Base-by-base conservation (phyloP, 495 filamentous ascomycete genomes). In the Aspergillus nidulans region DNA sequence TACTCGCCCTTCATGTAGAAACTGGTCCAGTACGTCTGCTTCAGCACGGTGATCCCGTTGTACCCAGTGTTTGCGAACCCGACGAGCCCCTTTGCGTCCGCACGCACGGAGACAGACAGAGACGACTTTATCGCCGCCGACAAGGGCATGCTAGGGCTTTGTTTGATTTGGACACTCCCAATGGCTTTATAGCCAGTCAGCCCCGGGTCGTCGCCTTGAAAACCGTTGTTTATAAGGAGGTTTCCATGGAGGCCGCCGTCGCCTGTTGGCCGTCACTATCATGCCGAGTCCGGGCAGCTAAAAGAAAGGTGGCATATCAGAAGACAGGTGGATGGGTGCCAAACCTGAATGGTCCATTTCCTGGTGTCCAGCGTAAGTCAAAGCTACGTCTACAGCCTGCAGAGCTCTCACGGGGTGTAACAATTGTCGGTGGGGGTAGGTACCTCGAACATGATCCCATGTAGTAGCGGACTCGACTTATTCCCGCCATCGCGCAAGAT, bases 171-270 rank as follows among this genome's bases (percentile, higher is more conserved):
- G 12, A 75, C 77, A 20, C 69, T 72, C 23, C 77, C 77, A 34
- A 88, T 68, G 8, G 81, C 58, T 18, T 74, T 67, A 77, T 86
- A 89, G 7, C 62, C 74, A 1, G 78, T 76, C 19, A 85, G 68
- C 9, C 71, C 75, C 6, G 71, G 64, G 3, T 57, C 72, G 6
- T 64, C 67, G 12, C 81, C 81, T 62, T 86, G 82, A 52, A 91
- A 90, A n/a, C 86, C 88, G 45, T 87, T 81, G 67, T 91, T 91
- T 25, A 74, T 75, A 24, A 90, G 82, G 13, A 91, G 66, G 61
- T 91, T 86, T 25, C 84, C 87, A 59, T 91, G 89, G 36, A 90
- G 81, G 13, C 88, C 88, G 6, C 88, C 88, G 62, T 90, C 88
- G 7, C 69, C 69, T 70, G 41, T 16, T 10, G n/a, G n/a, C n/a